phyloP scores from a whole-genome alignment of 2,329 filamentous ascomycete genomes.

The Achaetomium macrosporum region DNA sequence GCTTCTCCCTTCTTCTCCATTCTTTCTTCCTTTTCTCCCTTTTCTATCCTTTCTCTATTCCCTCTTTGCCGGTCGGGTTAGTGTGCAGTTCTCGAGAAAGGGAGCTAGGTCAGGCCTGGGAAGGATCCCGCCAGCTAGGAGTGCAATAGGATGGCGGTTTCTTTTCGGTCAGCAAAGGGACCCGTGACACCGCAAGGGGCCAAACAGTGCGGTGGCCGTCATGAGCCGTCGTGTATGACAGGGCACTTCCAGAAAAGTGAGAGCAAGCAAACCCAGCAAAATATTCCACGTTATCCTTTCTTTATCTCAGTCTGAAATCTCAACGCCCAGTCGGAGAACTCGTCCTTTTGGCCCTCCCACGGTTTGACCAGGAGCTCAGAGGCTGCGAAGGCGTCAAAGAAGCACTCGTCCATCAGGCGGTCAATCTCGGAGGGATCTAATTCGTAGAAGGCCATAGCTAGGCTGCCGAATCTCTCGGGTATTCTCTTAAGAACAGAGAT shows the following conservation, averaged over 20 bases:
- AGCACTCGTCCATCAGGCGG: conserved; percentile 51
- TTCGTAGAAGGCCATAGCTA: conserved; percentile 68
- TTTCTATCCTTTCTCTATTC: no score
- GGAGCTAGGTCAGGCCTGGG: no score
- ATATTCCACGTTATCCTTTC: conserved; percentile 28
- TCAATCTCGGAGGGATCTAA: conserved; percentile 56
- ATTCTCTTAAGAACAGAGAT: conserved; percentile 52
- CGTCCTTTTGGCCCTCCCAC: conserved; percentile 64
- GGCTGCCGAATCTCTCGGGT: conserved; percentile 62
- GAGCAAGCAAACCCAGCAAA: not conserved
- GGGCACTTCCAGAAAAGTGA: not conserved
- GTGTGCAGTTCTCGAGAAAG: no score
- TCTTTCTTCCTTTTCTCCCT: no score
- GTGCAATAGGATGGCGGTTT: no score
- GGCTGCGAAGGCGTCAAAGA: conserved; percentile 51
- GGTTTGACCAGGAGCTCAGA: conserved; percentile 50
- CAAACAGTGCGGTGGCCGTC: no score
- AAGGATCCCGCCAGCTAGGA: no score
- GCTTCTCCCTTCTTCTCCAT: no score
- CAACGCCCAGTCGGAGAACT: conserved; percentile 71
- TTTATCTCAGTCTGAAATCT: conserved; percentile 50
- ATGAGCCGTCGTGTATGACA: not conserved
- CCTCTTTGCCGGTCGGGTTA: no score
- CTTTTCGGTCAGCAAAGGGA: no score
- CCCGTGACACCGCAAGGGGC: no score